phyloP scores from a whole-genome alignment of 176 grass and related monocot species.

The Urochloa ruziziensis region DNA sequence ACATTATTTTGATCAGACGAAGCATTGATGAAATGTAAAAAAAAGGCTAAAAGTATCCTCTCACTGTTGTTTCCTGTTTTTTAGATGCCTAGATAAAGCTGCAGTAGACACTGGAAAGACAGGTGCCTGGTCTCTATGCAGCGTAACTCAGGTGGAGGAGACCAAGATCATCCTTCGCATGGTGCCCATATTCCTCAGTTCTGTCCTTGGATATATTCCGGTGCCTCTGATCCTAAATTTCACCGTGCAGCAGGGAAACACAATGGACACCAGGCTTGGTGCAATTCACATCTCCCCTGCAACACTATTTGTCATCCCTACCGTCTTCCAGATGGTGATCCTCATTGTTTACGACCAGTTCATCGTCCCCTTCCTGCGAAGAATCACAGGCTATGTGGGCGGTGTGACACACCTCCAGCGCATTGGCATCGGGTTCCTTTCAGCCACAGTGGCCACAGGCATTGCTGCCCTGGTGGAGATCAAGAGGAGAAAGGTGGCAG shows the following conservation, averaged over 20 bases:
- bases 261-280: slow-evolving; percentile 68
- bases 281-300: slow-evolving; percentile 55
- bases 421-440: slow-evolving; percentile 56
- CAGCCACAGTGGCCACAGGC: slow-evolving; percentile 24
- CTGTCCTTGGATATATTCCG: slow-evolving; percentile 53
- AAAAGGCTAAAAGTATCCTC: neutral
- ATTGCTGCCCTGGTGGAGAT: slow-evolving; percentile 71
- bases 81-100: slow-evolving; percentile 73
- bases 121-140: slow-evolving; percentile 57
- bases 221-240: slow-evolving; percentile 52
- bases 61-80: neutral
- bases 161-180: slow-evolving; percentile 68
- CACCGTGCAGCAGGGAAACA: slow-evolving; percentile 78
- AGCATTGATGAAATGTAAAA: neutral
- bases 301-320: slow-evolving; percentile 64
- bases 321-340: slow-evolving; percentile 62
- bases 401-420: slow-evolving; percentile 77
- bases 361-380: slow-evolving; percentile 53
- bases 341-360: slow-evolving; percentile 61
- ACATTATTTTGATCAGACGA: neutral
- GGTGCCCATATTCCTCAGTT: slow-evolving; percentile 74
- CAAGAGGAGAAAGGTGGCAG: slow-evolving; percentile 36
- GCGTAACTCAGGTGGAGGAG: slow-evolving; percentile 68
- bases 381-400: slow-evolving; percentile 52
- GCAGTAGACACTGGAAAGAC: slow-evolving; percentile 41